Evolutionary conservation across 1,284 basidiomycete genomes (phyloP), one percentile per base, ranked within the genome.

Genomic region (Cutaneotrichosporon sp.): DNA sequence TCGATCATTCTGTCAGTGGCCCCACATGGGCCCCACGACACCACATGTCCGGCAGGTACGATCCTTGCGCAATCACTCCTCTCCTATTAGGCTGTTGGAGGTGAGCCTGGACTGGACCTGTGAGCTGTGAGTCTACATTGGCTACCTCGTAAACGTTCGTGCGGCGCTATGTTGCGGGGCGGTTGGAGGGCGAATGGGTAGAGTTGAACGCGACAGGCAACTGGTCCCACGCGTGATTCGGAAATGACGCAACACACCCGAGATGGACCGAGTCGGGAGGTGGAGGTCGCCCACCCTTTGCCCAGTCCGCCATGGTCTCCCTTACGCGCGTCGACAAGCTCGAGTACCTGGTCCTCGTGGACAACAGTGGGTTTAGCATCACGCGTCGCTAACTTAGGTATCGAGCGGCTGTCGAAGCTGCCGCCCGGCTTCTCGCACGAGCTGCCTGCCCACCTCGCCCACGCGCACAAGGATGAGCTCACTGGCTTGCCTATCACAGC

Each of bases 361-460:
- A 75, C 51, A 74, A 75, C 62, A 67, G 72, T 75, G 46, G 8
- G 25, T 27, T 8, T n/a, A n/a, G n/a, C n/a, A n/a, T 13, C 25
- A 13, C 9, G 11, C 25, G 3, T n/a, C 2, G 25, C 22, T 49
- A 27, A 42, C 20, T n/a, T 56, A 67, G 62, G 31, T 36, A 66
- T 64, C 29, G 62, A 63, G 62, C 89, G 89, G 87, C 87, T 91
- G 82, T 87, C 87, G 8, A 86, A 86, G 72, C 78, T 91, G 2
- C 90, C 91, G 13, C 84, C 87, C 1, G 89, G 89, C 8, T 92
- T 92, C 75, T 84, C 82, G 0, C 87, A 88, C 68, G 91, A 92
- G 75, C 58, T 89, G 31, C 81, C 81, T 6, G 83, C 85, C 58
- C 89, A 91, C 71, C 69, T 91, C 18, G 56, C 54, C 1, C 54